Percentiles rank a stretch among this genome's conserved stretches.
Conservation (phyloP, 352 stramenopile genomes). For the Phytophthora chlamydospora region DNA sequence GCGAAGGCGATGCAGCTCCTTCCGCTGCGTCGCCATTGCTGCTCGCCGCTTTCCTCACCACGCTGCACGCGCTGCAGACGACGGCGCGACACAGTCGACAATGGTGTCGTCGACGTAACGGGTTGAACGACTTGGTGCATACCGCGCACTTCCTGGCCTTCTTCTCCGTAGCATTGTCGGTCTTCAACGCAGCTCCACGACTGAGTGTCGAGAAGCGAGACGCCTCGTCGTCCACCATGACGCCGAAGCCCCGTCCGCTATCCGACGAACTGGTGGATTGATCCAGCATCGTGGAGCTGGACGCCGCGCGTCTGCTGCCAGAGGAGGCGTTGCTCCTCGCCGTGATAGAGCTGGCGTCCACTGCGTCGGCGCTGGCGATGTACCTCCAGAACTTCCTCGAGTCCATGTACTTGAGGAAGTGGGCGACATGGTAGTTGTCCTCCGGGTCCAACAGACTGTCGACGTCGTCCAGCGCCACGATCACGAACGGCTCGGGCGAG, state of each 20-base stretch:
- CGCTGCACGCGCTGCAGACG: slow-evolving; percentile 78
- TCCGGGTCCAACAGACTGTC: slow-evolving; percentile 8
- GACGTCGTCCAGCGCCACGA: slow-evolving; percentile 58
- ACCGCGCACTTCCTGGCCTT: slow-evolving; percentile 78
- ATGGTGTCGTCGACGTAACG: slow-evolving; percentile 72
- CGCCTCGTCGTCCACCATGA: slow-evolving; percentile 19
- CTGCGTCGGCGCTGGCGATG: slow-evolving; percentile 43
- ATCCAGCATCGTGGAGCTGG: slow-evolving; percentile 18
- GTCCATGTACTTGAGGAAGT: slow-evolving; percentile 87
- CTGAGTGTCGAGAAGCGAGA: slow-evolving; percentile 31
- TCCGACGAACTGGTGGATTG: slow-evolving; percentile 30
- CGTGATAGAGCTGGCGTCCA: slow-evolving; percentile 31
- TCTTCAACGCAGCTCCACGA: neutral
- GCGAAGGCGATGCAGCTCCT: slow-evolving; percentile 22
- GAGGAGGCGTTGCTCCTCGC: slow-evolving; percentile 31
- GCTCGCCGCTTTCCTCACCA: slow-evolving; percentile 37
- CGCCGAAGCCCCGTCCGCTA: slow-evolving; percentile 18
- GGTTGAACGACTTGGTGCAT: slow-evolving; percentile 86
- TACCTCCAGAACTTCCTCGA: slow-evolving; percentile 84
- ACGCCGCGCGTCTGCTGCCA: slow-evolving; percentile 27
- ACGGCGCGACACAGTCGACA: slow-evolving; percentile 68
- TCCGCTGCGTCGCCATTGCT: slow-evolving; percentile 35
- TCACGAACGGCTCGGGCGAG: slow-evolving; percentile 73
- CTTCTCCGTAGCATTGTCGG: slow-evolving; percentile 30
- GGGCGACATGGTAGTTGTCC: slow-evolving; percentile 65